Evolutionary conservation across 176 grass and related monocot species (phyloP).

Genomic region (Raddia distichophylla): DNA sequence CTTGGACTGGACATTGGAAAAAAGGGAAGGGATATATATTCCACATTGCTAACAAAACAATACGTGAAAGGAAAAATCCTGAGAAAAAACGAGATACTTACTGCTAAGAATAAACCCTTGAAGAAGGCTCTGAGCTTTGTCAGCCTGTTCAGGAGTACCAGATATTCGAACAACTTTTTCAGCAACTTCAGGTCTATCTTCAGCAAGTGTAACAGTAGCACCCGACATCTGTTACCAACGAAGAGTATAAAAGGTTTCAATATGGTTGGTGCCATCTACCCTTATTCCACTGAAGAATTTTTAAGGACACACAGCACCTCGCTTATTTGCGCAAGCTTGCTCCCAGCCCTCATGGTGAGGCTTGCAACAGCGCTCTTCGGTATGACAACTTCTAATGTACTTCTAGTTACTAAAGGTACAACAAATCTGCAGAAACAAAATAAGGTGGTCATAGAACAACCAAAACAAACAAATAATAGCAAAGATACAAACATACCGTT

Average conservation of each 20-base stretch:
- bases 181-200: conserved; percentile 58
- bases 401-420: conserved; percentile 84
- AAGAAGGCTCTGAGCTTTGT: conserved; percentile 86
- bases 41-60: conserved; percentile 7
- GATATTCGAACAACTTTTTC: conserved; percentile 92
- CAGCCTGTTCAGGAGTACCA: conserved; percentile 88
- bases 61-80: not conserved
- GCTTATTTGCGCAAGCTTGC: conserved; percentile 97
- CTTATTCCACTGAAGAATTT: conserved; percentile 13
- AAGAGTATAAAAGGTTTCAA: conserved; percentile 6
- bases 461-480: conserved; percentile 40
- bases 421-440: conserved; percentile 57
- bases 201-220: conserved; percentile 71
- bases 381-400: conserved; percentile 92
- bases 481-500: conserved; percentile 53
- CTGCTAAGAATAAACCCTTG: conserved; percentile 98
- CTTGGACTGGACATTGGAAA: conserved; percentile 58
- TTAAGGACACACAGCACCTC: conserved; percentile 55
- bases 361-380: conserved; percentile 73
- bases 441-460: conserved; percentile 31
- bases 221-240: conserved; percentile 80
- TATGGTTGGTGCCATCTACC: too few species aligned
- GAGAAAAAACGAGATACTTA: conserved; percentile 50
- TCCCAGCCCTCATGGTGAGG: conserved; percentile 88
- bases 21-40: conserved; percentile 17